These are phyloP conservation scores for Cytospora chrysosperma DNA, from an alignment of 2,329 filamentous ascomycete genomes.

Conservation along the genomic window DNA sequence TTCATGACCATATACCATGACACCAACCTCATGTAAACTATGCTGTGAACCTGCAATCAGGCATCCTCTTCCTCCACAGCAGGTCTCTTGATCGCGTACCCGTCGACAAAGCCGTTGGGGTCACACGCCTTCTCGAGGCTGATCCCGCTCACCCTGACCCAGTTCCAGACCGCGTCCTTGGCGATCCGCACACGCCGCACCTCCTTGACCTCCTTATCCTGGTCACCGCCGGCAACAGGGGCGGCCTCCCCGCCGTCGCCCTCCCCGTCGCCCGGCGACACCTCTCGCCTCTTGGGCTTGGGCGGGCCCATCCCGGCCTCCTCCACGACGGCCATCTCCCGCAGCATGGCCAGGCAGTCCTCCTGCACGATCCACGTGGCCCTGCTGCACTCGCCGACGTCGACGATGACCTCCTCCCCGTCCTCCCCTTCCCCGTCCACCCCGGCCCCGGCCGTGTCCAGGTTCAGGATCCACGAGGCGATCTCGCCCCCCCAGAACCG, in stretches of 20 bases:
- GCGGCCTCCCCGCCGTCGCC: slow-evolving; percentile 27
- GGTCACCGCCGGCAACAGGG: slow-evolving; percentile 25
- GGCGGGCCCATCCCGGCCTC: slow-evolving; percentile 51
- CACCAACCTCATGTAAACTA: neutral
- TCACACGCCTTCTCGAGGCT: slow-evolving; percentile 67
- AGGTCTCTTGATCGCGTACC: slow-evolving; percentile 54
- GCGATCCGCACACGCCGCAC: slow-evolving; percentile 48
- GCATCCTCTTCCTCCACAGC: slow-evolving; percentile 28
- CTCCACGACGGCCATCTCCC: slow-evolving; percentile 74
- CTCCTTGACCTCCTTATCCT: slow-evolving; percentile 33
- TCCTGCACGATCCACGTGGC: slow-evolving; percentile 83
- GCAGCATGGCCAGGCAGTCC: slow-evolving; percentile 75
- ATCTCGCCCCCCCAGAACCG: slow-evolving; percentile 87
- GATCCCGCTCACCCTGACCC: slow-evolving; percentile 63
- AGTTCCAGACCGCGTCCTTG: slow-evolving; percentile 60
- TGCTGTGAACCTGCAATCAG: neutral
- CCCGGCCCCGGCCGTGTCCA: slow-evolving; percentile 50
- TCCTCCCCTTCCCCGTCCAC: slow-evolving; percentile 59
- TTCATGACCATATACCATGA: neutral
- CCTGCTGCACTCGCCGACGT: slow-evolving; percentile 69
- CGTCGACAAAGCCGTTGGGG: slow-evolving; percentile 70
- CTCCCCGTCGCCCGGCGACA: slow-evolving; percentile 22
- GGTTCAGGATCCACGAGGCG: slow-evolving; percentile 61
- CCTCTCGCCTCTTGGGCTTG: slow-evolving; percentile 28
- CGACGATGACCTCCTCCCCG: slow-evolving; percentile 51